phyloP scores from a whole-genome alignment of 225 moss, liverwort and hornwort species.

The Polytrichum commune region DNA sequence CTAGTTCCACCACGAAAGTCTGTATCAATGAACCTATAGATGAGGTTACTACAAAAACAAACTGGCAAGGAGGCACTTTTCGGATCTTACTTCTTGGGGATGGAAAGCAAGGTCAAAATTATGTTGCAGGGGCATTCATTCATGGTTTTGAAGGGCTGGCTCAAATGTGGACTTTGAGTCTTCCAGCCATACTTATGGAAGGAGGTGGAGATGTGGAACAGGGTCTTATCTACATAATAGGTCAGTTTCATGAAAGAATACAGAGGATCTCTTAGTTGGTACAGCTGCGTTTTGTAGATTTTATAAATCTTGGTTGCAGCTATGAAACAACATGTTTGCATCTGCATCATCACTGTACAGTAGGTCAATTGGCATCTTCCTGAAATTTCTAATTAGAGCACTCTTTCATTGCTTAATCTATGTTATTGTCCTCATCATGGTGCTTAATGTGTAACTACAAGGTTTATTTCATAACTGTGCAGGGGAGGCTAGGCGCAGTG shows the following conservation, averaged over 20 bases:
- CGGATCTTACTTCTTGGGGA: conserved; percentile 60
- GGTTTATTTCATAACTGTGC: background rate
- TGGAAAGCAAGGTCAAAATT: conserved; percentile 61
- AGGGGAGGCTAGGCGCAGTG: conserved; percentile 62
- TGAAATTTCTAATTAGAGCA: background rate
- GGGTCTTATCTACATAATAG: conserved; percentile 70
- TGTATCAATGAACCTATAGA: conserved; percentile 25
- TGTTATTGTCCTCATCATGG: background rate
- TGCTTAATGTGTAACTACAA: background rate
- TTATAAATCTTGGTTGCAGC: too few relatives aligned
- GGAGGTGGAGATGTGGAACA: conserved; percentile 67
- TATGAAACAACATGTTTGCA: too few relatives aligned
- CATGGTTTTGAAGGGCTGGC: conserved; percentile 60
- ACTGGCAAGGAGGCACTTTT: conserved; percentile 52
- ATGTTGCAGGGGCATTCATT: conserved; percentile 59
- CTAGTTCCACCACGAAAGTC: conserved; percentile 24
- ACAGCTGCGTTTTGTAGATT: too few relatives aligned
- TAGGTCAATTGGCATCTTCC: too few relatives aligned
- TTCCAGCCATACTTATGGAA: conserved; percentile 81
- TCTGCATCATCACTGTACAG: too few relatives aligned
- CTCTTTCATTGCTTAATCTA: conserved; percentile 4
- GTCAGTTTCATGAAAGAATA: conserved; percentile 21
- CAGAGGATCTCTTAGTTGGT: background rate
- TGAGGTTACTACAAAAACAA: conserved; percentile 21
- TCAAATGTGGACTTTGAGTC: conserved; percentile 65